These are phyloP conservation scores for Starmera pachycereana DNA, from an alignment of 805 yeast genomes.

Conservation along the genomic window DNA sequence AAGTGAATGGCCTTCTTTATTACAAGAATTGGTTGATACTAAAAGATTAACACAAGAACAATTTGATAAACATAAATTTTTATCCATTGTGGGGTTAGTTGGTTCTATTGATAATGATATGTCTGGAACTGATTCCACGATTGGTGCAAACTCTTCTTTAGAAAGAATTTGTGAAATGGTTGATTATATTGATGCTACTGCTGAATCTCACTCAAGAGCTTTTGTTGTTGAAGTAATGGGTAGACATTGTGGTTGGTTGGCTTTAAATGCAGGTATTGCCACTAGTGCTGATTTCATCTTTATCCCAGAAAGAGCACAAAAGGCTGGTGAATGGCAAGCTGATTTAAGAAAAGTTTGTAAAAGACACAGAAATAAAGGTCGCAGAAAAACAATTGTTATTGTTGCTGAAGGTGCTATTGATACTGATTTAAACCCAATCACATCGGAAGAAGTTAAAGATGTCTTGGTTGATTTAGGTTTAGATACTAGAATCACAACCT, in stretches of 20 bases:
- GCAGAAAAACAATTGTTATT: slow-evolving; percentile 89
- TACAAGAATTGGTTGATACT: slow-evolving; percentile 54
- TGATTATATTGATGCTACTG: slow-evolving; percentile 96
- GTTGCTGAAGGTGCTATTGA: slow-evolving; percentile 98
- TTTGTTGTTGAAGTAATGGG: slow-evolving; percentile 99
- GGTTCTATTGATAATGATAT: slow-evolving; percentile 98
- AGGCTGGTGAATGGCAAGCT: slow-evolving; percentile 63
- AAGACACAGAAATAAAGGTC: slow-evolving; percentile 78
- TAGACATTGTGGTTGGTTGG: slow-evolving; percentile 98
- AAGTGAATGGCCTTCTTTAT: slow-evolving; percentile 85
- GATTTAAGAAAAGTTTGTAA: slow-evolving; percentile 66
- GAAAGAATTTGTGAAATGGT: slow-evolving; percentile 90
- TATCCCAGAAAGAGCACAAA: slow-evolving; percentile 90
- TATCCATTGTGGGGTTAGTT: slow-evolving; percentile 87
- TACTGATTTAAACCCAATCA: slow-evolving; percentile 66
- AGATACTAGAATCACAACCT: slow-evolving; percentile 89
- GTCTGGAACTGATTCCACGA: slow-evolving; percentile 94
- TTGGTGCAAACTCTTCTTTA: slow-evolving; percentile 91
- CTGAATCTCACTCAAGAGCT: slow-evolving; percentile 93
- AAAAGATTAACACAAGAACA: slow-evolving; percentile 49
- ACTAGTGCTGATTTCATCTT: slow-evolving; percentile 92
- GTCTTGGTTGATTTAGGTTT: slow-evolving; percentile 77
- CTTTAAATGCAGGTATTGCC: slow-evolving; percentile 93
- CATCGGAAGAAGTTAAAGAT: slow-evolving; percentile 71
- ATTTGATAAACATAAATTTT: slow-evolving; percentile 50